Evolutionary conservation across 2,329 filamentous ascomycete genomes (phyloP).

Genomic region (Metarhizium guizhouense): DNA sequence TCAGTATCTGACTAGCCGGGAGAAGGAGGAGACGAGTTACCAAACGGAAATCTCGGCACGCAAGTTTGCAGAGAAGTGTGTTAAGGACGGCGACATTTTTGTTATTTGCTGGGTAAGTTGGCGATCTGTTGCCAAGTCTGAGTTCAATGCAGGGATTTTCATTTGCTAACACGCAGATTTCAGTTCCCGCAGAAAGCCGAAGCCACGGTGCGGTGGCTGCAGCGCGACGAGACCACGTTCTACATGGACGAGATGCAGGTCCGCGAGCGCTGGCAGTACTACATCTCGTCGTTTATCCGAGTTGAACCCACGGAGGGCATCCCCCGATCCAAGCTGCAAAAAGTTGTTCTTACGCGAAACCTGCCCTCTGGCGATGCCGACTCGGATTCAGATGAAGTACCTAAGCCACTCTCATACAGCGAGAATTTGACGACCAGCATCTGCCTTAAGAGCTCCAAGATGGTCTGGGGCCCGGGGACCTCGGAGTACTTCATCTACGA

Average conservation of each 20-base stretch:
- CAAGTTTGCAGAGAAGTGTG: constrained; percentile 84
- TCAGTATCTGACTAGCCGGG: constrained; percentile 74
- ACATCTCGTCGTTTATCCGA: constrained; percentile 85
- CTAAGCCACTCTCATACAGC: constrained; percentile 51
- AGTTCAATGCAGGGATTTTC: not conserved
- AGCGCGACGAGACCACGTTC: constrained; percentile 65
- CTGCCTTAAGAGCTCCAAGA: constrained; percentile 69
- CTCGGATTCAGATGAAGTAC: constrained; percentile 53
- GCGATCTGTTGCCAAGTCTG: not conserved
- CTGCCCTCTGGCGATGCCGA: constrained; percentile 53
- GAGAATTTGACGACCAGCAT: constrained; percentile 66
- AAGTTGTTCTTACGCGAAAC: constrained; percentile 63
- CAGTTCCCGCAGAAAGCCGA: constrained; percentile 59
- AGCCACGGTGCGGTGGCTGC: constrained; percentile 63
- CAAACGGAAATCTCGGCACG: constrained; percentile 83
- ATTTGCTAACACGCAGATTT: constrained; percentile 26
- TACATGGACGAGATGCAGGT: constrained; percentile 83
- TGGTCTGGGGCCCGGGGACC: constrained; percentile 64
- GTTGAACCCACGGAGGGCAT: constrained; percentile 82
- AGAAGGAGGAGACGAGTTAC: constrained; percentile 78
- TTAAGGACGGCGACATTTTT: constrained; percentile 89
- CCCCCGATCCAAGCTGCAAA: constrained; percentile 53
- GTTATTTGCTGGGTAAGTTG: constrained; percentile 78
- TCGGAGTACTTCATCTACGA: constrained; percentile 67
- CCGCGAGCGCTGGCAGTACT: constrained; percentile 84